Evolutionary conservation across 441 rosid species (phyloP).

Genomic region (Theobroma grandiflorum): DNA sequence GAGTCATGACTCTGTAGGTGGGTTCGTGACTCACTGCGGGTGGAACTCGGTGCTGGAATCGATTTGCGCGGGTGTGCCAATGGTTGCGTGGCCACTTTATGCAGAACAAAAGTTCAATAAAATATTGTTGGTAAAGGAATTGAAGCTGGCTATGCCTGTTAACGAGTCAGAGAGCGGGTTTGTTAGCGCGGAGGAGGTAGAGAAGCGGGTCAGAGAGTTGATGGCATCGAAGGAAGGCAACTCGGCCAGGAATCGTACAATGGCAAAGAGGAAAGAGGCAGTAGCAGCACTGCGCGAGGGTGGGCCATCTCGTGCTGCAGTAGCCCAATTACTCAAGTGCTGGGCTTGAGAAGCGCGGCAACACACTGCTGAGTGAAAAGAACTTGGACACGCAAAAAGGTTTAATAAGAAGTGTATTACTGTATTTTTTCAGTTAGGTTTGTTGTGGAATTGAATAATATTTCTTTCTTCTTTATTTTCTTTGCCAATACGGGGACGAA

Average conservation of each 20-base stretch:
- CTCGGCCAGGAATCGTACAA: conserved; percentile 17
- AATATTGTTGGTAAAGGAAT: conserved; percentile 40
- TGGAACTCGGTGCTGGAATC: conserved; percentile 59
- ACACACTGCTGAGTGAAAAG: neutral
- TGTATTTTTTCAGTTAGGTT: neutral
- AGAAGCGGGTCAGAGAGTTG: conserved; percentile 45
- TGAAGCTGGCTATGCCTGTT: conserved; percentile 38
- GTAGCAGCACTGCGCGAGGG: conserved; percentile 27
- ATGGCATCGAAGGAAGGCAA: conserved; percentile 41
- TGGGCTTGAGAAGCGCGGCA: neutral
- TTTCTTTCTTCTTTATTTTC: neutral
- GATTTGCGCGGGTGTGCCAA: conserved; percentile 46
- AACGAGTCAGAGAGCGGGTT: conserved; percentile 34
- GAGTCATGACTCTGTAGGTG: conserved; percentile 45
- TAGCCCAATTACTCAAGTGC: conserved; percentile 24
- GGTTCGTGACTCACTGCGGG: conserved; percentile 59
- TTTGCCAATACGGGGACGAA: neutral
- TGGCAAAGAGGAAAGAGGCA: conserved; percentile 24
- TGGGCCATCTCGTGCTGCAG: conserved; percentile 40
- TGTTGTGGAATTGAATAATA: neutral
- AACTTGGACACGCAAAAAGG: neutral
- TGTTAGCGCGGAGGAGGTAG: conserved; percentile 44
- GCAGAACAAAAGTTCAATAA: conserved; percentile 48
- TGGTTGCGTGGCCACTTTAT: conserved; percentile 54
- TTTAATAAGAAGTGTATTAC: neutral